These are phyloP conservation scores for Chrysochromulina tobinii DNA, from an alignment of 78 protist species.

Conservation along the genomic window DNA sequence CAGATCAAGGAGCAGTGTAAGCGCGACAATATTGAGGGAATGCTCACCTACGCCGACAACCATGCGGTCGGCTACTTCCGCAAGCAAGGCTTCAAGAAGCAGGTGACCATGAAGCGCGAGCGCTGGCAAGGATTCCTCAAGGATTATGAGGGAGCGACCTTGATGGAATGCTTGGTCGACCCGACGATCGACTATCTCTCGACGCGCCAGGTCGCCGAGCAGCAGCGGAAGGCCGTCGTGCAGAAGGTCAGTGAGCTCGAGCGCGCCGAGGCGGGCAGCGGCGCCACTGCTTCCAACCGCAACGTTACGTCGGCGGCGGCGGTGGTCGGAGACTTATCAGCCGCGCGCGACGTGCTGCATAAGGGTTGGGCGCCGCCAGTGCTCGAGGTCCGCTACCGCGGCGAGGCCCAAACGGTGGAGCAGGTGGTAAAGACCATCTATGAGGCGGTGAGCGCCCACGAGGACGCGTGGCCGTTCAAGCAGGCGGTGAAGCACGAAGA, in stretches of 20 bases:
- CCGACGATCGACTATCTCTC: constrained; percentile 46
- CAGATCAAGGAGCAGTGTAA: constrained; percentile 74
- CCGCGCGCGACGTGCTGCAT: background rate
- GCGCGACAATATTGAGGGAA: constrained; percentile 53
- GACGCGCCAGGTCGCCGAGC: background rate
- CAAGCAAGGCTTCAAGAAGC: constrained; percentile 86
- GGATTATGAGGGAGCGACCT: constrained; percentile 91
- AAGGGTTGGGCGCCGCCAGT: background rate
- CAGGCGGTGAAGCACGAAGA: background rate
- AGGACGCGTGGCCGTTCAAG: constrained; percentile 50
- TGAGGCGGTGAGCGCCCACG: background rate
- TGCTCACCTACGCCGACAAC: constrained; percentile 94
- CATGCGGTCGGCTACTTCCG: constrained; percentile 91
- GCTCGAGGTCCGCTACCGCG: background rate
- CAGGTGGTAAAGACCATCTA: no score
- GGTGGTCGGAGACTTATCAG: background rate
- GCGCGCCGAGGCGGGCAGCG: background rate
- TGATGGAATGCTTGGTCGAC: constrained; percentile 70
- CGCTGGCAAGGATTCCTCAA: constrained; percentile 76
- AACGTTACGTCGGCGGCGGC: background rate
- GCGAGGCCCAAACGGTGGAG: background rate
- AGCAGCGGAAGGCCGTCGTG: background rate
- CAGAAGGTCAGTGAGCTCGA: background rate
- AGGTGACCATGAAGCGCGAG: constrained; percentile 58
- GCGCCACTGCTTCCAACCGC: background rate